phyloP scores from a whole-genome alignment of 2,329 filamentous ascomycete genomes.

The Colletotrichum navitas region DNA sequence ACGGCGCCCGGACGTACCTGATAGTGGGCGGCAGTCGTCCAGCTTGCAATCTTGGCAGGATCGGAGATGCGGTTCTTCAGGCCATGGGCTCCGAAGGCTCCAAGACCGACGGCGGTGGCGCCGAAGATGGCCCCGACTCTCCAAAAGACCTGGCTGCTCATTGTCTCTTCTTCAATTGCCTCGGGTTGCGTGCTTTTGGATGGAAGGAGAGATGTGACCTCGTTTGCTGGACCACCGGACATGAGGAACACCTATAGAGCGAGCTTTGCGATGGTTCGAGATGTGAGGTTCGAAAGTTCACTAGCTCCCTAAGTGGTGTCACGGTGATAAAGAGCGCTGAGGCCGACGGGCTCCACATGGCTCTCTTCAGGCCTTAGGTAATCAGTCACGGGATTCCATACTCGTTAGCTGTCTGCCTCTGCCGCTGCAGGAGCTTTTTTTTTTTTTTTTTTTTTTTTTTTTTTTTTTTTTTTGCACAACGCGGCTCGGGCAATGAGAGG shows the following conservation, averaged over 20 bases:
- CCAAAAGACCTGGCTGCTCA: slow-evolving; percentile 62
- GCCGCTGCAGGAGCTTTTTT: too few relatives aligned
- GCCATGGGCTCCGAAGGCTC: slow-evolving; percentile 77
- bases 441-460: too few relatives aligned
- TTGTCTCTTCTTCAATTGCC: slow-evolving; percentile 17
- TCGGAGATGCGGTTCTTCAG: slow-evolving; percentile 72
- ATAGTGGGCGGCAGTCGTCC: slow-evolving; percentile 75
- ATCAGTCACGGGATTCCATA: too few relatives aligned
- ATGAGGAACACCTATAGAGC: slow-evolving; percentile 8
- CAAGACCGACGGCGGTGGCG: slow-evolving; percentile 70
- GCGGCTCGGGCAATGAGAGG: too few relatives aligned
- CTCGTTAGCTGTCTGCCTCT: too few relatives aligned
- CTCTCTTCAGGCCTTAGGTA: too few relatives aligned
- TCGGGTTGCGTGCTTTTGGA: not conserved
- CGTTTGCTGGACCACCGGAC: slow-evolving; percentile 18
- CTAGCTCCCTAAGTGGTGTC: not conserved
- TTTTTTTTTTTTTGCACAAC: too few relatives aligned
- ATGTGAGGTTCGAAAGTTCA: not conserved
- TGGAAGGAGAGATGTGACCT: slow-evolving; percentile 21
- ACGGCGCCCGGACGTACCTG: slow-evolving; percentile 59
- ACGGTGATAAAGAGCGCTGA: not conserved
- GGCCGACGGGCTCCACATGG: too few relatives aligned
- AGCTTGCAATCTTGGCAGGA: slow-evolving; percentile 69
- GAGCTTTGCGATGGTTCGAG: not conserved
- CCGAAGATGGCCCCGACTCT: slow-evolving; percentile 73